phyloP scores from a whole-genome alignment of 2,329 filamentous ascomycete genomes.

The Decorospora gaudefroyi region DNA sequence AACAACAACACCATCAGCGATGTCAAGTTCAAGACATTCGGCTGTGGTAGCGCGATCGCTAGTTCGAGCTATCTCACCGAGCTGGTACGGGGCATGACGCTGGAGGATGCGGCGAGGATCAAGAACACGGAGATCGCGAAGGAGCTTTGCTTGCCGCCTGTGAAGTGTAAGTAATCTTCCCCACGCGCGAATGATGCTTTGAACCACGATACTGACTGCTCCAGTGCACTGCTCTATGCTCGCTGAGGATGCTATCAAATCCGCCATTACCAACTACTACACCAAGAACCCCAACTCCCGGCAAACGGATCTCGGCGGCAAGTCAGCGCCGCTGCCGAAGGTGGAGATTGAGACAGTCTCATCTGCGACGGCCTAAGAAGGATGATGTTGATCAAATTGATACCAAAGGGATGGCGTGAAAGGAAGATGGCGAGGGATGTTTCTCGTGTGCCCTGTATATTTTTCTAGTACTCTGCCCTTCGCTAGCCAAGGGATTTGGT shows the following conservation, averaged over 20 bases:
- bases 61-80: constrained; percentile 94
- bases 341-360: constrained; percentile 63
- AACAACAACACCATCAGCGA: constrained; percentile 86
- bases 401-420: constrained; percentile 18
- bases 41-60: constrained; percentile 92
- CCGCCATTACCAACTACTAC: constrained; percentile 87
- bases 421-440: not conserved
- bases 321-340: constrained; percentile 68
- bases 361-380: constrained; percentile 39
- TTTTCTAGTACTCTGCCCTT: constrained; percentile 13
- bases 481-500: constrained; percentile 12
- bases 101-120: constrained; percentile 90
- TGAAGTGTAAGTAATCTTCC: constrained; percentile 69
- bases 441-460: no score
- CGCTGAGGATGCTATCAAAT: constrained; percentile 90
- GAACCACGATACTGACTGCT: constrained; percentile 22
- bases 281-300: constrained; percentile 82
- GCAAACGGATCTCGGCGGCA: constrained; percentile 76
- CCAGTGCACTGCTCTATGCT: constrained; percentile 90
- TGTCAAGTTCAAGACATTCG: constrained; percentile 98
- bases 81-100: constrained; percentile 90
- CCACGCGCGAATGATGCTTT: not conserved
- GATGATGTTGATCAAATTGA: constrained; percentile 32
- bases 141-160: constrained; percentile 86
- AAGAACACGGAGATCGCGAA: constrained; percentile 98